Conservation (phyloP, 116 monocot genomes). For the Posidonia oceanica region DNA sequence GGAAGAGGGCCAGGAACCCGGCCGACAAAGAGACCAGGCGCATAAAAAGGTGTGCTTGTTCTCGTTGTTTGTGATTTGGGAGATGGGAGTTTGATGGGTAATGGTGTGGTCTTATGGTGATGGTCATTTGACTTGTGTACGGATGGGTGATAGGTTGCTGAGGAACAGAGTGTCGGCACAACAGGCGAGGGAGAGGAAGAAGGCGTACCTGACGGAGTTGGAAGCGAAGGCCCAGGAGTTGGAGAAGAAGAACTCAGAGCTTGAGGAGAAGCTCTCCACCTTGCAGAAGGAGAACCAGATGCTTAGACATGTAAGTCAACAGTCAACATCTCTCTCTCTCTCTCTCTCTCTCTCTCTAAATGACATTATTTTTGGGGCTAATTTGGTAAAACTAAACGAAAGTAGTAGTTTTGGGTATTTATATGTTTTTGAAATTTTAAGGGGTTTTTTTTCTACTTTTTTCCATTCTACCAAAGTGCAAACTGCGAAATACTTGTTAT, state of each 20-base stretch:
- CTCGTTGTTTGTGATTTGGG: neutral
- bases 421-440: neutral
- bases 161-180: conserved; percentile 93
- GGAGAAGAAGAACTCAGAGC: conserved; percentile 82
- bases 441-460: no score
- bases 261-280: conserved; percentile 84
- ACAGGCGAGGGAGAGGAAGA: conserved; percentile 94
- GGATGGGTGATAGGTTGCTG: conserved; percentile 47
- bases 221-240: conserved; percentile 72
- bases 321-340: neutral
- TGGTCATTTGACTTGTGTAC: neutral
- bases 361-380: neutral
- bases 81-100: neutral
- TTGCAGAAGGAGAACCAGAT: conserved; percentile 93
- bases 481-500: no score
- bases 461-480: no score
- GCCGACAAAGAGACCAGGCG: conserved; percentile 83
- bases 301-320: conserved; percentile 71
- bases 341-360: neutral
- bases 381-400: neutral
- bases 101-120: neutral
- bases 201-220: conserved; percentile 75
- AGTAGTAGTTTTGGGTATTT: neutral
- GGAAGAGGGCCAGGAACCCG: conserved; percentile 50
- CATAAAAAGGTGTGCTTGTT: conserved; percentile 7